Evolutionary conservation across 2,329 filamentous ascomycete species (phyloP), one percentile per base, ranked within the genome.

Genomic region (Ramularia endophylla): DNA sequence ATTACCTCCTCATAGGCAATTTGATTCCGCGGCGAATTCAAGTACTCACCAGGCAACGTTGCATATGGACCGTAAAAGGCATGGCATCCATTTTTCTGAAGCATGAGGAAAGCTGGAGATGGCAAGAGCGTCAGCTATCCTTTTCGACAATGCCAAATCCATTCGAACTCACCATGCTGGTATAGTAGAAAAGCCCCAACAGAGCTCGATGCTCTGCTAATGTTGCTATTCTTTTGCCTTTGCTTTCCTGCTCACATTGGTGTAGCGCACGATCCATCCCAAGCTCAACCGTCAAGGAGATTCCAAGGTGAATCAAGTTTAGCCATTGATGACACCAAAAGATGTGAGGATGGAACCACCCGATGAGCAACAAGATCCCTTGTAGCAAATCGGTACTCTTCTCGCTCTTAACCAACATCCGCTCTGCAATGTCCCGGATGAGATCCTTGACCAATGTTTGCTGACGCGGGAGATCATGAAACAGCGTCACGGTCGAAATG

Each of bases 61-160:
- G 47, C 41, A 59, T 49, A 22, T 55, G 55, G 4, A 43, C 45
- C 3, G 54, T 54, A 27, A 53, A 59, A 3, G 48, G 48, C 17
- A 58, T 42, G 5, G 56, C 49, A 20, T 56, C 52, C 13, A 56
- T 50, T 34, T 57, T 57, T 30, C 52, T 55, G 51, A 60, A 60
- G 7, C 50, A 52, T 2, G 52, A 53, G 3, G 55, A 55, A 6
- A 25, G 22, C 22, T 25, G 22, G 22, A 25, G 22, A 25, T 25
- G 6, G 6, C 22, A 11, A 6, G 6, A 25, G 6, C 6, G 22
- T 25, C 22, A 25, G 22, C 22, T n/a, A n/a, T n/a, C n/a, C n/a
- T n/a, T n/a, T n/a, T n/a, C n/a, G n/a, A n/a, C n/a, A n/a, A n/a
- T n/a, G n/a, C n/a, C n/a, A 25, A 11, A 11, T 25, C 11, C 6